Percentiles rank a stretch among this genome's conserved stretches.
phyloP scores from a whole-genome alignment of 768 basidiomycete genomes.

The Fomitopsis serialis region DNA sequence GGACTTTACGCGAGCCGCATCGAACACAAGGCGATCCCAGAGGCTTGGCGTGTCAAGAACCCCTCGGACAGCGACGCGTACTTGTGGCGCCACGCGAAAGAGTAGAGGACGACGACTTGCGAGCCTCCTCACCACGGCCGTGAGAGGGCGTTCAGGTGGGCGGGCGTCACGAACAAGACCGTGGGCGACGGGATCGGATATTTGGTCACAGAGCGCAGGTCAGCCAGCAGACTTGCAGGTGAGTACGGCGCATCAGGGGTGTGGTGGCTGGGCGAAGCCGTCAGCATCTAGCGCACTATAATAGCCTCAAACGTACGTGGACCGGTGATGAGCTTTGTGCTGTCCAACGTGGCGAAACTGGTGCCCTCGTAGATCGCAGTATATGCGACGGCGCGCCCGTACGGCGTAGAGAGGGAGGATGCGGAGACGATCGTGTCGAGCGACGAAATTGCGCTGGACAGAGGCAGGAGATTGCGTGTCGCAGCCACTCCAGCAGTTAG shows the following conservation, averaged over 20 bases:
- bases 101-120: slow-evolving; percentile 43
- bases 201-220: slow-evolving; percentile 40
- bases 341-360: slow-evolving; percentile 62
- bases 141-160: slow-evolving; percentile 51
- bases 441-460: slow-evolving; percentile 58
- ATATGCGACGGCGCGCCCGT: slow-evolving; percentile 76
- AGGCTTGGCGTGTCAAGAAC: slow-evolving; percentile 71
- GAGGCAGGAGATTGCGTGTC: slow-evolving; percentile 68
- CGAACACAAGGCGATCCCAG: slow-evolving; percentile 82
- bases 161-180: slow-evolving; percentile 65
- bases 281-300: neutral
- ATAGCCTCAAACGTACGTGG: slow-evolving; percentile 30
- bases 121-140: slow-evolving; percentile 48
- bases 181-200: slow-evolving; percentile 73
- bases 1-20: slow-evolving; percentile 55
- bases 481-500: slow-evolving; percentile 88
- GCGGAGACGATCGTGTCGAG: slow-evolving; percentile 77
- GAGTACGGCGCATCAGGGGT: slow-evolving; percentile 18
- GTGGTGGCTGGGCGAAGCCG: neutral
- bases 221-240: slow-evolving; percentile 24
- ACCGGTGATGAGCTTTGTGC: slow-evolving; percentile 46
- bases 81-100: slow-evolving; percentile 78
- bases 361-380: slow-evolving; percentile 72
- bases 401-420: slow-evolving; percentile 67
- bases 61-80: slow-evolving; percentile 62